Evolutionary conservation across 345 rosid genomes (phyloP), one percentile per base, ranked within the genome.

Genomic region (Cochlearia excelsa): DNA sequence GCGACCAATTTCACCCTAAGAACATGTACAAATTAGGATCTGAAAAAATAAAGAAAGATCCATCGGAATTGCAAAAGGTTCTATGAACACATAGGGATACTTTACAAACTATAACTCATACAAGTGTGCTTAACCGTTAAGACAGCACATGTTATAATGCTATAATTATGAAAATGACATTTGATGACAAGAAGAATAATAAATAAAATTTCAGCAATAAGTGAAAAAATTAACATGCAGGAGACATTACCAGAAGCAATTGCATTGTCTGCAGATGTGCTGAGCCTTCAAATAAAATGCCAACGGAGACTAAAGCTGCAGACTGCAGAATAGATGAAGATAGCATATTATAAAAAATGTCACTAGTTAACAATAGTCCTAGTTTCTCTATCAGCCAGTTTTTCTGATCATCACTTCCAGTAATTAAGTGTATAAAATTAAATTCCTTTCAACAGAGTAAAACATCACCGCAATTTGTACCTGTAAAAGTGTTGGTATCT

Each of bases 231-330:
- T 26, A 50, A 57, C 34, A 56, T 0, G 35, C 37, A 63, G 30
- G 47, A 50, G 30, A 64, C 29, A 61, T 48, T 82, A 89, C 97
- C 97, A 84, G 67, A 64, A 93, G 85, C 50, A 77, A 79, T 59
- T 93, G 87, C 95, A 89, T 89, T 48, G 89, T 86, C 71, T 73
- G 86, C 4, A 79, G 90, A 75, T 93, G 97, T 57, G 91, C 91
- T 41, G 99, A 86, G 74, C 97, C 99, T 82, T 93, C 99, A 60
- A 71, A 89, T 64, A 93, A 87, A 72, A 89, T 83, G 71, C 99
- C 99, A 48, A 87, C 75, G 26, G 97, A 89, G 78, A 93, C 79
- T 59, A 93, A 73, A 2, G 95, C 99, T 61, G 95, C 93, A 72
- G 97, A 81, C 99, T 93, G 79, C 34, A 67, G 63, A 65, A 72